Conservation (phyloP, 1,284 basidiomycete species). For the Apiotrichum mycotoxinovorans region DNA sequence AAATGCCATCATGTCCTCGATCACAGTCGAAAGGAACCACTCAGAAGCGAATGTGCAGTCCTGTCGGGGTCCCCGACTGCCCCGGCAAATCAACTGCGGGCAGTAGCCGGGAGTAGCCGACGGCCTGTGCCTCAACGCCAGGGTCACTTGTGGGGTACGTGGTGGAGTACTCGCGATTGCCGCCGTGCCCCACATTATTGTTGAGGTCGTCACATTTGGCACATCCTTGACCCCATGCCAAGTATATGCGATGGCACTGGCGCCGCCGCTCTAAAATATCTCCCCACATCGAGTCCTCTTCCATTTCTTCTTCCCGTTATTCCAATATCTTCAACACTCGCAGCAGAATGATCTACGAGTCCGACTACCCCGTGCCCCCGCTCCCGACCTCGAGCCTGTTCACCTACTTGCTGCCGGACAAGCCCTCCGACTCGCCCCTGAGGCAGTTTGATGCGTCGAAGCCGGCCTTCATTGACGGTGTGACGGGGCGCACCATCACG, state of each 20-base stretch:
- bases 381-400: slow-evolving; percentile 30
- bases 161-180: too few relatives aligned
- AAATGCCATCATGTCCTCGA: too few relatives aligned
- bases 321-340: background rate
- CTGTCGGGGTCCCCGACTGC: too few relatives aligned
- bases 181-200: too few relatives aligned
- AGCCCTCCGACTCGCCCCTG: slow-evolving; percentile 19
- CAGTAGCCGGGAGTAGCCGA: background rate
- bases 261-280: too few relatives aligned
- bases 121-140: too few relatives aligned
- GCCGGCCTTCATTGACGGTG: slow-evolving; percentile 60
- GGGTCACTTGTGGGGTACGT: too few relatives aligned
- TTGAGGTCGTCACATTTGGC: too few relatives aligned
- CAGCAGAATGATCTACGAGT: slow-evolving; percentile 29
- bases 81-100: too few relatives aligned
- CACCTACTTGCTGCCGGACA: slow-evolving; percentile 14
- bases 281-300: background rate
- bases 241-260: too few relatives aligned
- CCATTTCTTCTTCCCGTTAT: background rate
- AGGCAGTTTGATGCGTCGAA: slow-evolving; percentile 28
- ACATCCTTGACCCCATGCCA: background rate
- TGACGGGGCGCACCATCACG: slow-evolving; percentile 58
- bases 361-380: slow-evolving; percentile 22
- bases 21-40: too few relatives aligned
- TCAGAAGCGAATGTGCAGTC: too few relatives aligned